Evolutionary conservation across 345 rosid genomes (phyloP), one percentile per base, ranked within the genome.

Genomic region (Populus davidiana): DNA sequence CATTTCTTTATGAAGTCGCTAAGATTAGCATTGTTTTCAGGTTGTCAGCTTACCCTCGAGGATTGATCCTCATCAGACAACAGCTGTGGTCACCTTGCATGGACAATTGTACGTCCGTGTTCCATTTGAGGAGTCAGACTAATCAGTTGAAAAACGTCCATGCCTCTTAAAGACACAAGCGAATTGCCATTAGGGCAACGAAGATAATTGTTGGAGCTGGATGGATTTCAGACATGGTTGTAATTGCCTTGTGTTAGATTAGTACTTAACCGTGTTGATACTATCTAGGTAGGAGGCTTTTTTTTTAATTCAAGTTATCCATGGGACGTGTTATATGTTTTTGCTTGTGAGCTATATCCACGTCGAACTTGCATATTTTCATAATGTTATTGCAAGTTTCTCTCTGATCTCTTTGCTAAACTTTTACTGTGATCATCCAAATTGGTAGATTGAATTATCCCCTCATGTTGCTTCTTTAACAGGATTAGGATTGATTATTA

Each of bases 1-100:
- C 12, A 18, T 44, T 49, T 44, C 14, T 13, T 65, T 10, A n/a
- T 21, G 62, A 13, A 17, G 5, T 23, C 14, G 6, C 33, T 43
- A 67, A 36, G 56, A 20, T 23, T 27, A 0, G 14, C 13, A 2
- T 43, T 17, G 33, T 44, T 65, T n/a, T 63, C 80, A 91, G 95
- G 91, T 91, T 69, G 87, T 91, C 18, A 88, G 77, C 85, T 84
- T 91, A 66, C 91, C 95, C 9, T 81, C 86, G 8, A 85, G 91
- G 81, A 91, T 91, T 8, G 93, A 89, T 69, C 89, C 95, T 10
- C 90, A 82, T 78, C 91, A 88, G 33, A 89, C 95, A 50, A 87
- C 95, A 5, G 93, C 95, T 1, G 93, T 91, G 70, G 95, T 91
- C 59, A 91, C 93, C 69, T 75, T 91, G 69, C 95, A 91, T 35